Evolutionary conservation across 176 grass and related monocot species (phyloP), one percentile per base, ranked within the genome.

Genomic region (Carex cristatella): DNA sequence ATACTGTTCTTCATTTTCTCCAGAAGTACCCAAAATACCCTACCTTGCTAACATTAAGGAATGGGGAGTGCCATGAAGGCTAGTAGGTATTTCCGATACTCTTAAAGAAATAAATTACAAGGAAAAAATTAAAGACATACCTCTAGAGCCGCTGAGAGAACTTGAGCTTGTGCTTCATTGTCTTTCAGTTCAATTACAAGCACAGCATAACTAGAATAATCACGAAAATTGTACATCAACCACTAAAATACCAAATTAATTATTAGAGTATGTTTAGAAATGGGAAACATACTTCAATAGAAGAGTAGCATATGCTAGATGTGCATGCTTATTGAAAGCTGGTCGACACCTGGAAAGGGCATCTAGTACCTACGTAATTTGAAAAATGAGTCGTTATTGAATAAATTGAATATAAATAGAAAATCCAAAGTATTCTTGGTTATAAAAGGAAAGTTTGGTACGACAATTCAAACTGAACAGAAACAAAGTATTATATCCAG

Each of bases 111-210:
- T 18, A 51, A 33, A 61, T 73, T 10, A 79, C 7, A 37, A 46
- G 13, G 44, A 30, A 40, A 40, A 66, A 65, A 2, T 42, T 66
- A 53, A 48, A 59, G 69, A 59, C 85, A 55, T 88, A 96, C 91
- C 83, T 99, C 96, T 61, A 99, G 85, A 37, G 87, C 88, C 8
- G 96, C 93, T 65, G 96, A 94, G 88, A 99, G 91, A 87, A 99
- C 85, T 65, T 99, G 96, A 4, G 90, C 88, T 81, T 99, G 96
- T 60, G 91, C 84, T 78, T 99, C 91, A 91, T 92, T 88, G 64
- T 99, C 96, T 68, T 95, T 99, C 4, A 85, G 86, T 90, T 99
- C 85, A 85, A 91, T 90, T 19, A 91, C 87, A 87, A 99, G 93
- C 83, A 95, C 93, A 73, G 93, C 77, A 81, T 96, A 99, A 75